These are phyloP conservation scores for Amaranthus hypochondriacus DNA, from an alignment of 148 eudicot genomes.

Conservation along the genomic window DNA sequence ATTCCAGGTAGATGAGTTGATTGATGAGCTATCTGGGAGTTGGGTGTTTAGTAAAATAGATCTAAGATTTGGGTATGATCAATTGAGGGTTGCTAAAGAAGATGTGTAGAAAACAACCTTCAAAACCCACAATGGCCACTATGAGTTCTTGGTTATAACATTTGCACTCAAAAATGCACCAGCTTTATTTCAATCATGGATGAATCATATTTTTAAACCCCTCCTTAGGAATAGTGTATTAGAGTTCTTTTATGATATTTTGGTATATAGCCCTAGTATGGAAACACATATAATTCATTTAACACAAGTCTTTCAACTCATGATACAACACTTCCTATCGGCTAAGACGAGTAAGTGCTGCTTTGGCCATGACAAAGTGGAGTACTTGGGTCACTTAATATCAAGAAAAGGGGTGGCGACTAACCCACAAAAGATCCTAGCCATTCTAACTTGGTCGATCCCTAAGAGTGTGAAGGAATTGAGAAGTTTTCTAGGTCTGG, in stretches of 20 bases:
- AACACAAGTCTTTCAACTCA: not conserved
- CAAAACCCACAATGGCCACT: not conserved
- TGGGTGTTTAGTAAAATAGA: not conserved
- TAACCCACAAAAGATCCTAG: not conserved
- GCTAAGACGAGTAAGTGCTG: not conserved
- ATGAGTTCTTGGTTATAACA: not conserved
- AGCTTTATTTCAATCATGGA: not conserved
- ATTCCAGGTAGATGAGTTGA: not conserved
- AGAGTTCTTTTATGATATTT: not conserved
- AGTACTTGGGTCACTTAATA: not conserved
- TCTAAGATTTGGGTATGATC: too few relatives aligned
- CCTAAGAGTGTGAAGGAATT: not conserved
- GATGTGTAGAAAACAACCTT: too few relatives aligned
- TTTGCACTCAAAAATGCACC: not conserved
- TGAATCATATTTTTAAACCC: not conserved
- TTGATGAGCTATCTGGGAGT: not conserved
- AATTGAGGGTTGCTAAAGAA: too few relatives aligned
- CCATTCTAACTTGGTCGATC: not conserved
- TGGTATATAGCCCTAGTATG: not conserved
- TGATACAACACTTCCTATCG: not conserved
- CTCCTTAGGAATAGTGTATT: not conserved
- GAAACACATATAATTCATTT: not conserved
- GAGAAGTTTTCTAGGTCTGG: not conserved
- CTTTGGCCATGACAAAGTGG: not conserved
- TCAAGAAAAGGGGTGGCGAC: not conserved